phyloP scores from a whole-genome alignment of 345 rosid genomes.

The Salix udensis region DNA sequence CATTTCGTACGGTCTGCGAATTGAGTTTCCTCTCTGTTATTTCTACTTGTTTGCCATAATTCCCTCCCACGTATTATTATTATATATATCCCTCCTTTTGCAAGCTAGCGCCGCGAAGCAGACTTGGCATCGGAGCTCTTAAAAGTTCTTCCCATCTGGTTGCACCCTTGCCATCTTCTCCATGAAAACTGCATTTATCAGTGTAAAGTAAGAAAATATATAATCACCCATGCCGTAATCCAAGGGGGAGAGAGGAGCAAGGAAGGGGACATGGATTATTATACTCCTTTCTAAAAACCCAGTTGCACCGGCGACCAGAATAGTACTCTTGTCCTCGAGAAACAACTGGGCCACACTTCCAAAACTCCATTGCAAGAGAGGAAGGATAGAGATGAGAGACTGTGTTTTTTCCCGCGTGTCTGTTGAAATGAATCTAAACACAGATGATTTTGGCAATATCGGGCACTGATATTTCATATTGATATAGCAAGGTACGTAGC shows the following conservation, averaged over 20 bases:
- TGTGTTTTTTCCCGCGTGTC: too few relatives aligned
- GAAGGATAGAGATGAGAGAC: background rate
- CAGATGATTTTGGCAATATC: background rate
- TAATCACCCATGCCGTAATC: background rate
- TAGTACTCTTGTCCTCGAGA: slow-evolving; percentile 45
- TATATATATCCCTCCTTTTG: slow-evolving; percentile 51
- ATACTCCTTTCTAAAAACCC: slow-evolving; percentile 66
- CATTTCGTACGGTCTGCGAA: background rate
- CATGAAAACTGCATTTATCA: slow-evolving; percentile 49
- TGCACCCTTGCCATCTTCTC: slow-evolving; percentile 81
- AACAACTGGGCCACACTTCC: slow-evolving; percentile 53
- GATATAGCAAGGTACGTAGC: background rate
- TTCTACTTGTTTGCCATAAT: background rate
- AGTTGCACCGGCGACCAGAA: slow-evolving; percentile 58
- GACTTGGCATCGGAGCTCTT: slow-evolving; percentile 68
- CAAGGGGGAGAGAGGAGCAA: background rate
- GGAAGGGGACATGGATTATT: background rate
- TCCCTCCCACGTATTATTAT: background rate
- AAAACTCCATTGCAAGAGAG: slow-evolving; percentile 39
- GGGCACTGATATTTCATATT: background rate
- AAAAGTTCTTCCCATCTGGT: slow-evolving; percentile 76
- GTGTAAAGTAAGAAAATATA: background rate
- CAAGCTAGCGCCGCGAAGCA: slow-evolving; percentile 51
- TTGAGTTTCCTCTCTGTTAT: background rate
- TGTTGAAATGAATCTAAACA: background rate